Evolutionary conservation across 2,329 filamentous ascomycete genomes (phyloP).

Genomic region (Myriosclerotinia scirpicola): DNA sequence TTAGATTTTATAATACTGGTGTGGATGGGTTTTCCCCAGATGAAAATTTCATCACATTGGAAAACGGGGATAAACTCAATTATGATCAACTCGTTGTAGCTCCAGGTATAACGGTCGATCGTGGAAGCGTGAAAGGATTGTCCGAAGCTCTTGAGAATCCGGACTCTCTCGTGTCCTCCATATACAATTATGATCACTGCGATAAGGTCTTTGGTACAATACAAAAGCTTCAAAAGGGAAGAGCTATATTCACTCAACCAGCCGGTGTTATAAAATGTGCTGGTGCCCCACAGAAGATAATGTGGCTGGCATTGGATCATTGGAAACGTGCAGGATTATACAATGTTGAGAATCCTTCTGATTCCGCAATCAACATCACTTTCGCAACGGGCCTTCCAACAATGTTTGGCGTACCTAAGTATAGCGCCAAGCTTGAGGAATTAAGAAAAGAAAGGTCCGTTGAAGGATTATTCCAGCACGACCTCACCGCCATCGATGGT

Average conservation of each 20-base stretch:
- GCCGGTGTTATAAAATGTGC: conserved; percentile 60
- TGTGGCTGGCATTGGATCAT: conserved; percentile 61
- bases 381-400: conserved; percentile 56
- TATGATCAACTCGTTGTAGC: conserved; percentile 67
- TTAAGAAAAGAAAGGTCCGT: conserved; percentile 55
- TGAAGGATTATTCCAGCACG: conserved; percentile 59
- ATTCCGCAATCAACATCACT: conserved; percentile 51
- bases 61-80: conserved; percentile 54
- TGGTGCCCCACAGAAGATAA: conserved; percentile 60
- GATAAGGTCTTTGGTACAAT: conserved; percentile 54
- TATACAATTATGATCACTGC: conserved; percentile 57
- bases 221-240: conserved; percentile 49
- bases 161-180: conserved; percentile 52
- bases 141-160: conserved; percentile 54
- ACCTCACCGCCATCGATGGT: conserved; percentile 54
- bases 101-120: conserved; percentile 56
- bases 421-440: conserved; percentile 53
- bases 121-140: conserved; percentile 54
- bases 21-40: conserved; percentile 55
- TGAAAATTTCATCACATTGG: conserved; percentile 56
- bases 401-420: conserved; percentile 64
- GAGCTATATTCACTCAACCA: conserved; percentile 60
- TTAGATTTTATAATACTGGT: conserved; percentile 58
- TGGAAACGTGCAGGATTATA: conserved; percentile 57
- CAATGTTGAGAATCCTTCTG: conserved; percentile 42